Evolutionary conservation across 2,329 filamentous ascomycete genomes (phyloP).

Genomic region (Fusarium torulosum): DNA sequence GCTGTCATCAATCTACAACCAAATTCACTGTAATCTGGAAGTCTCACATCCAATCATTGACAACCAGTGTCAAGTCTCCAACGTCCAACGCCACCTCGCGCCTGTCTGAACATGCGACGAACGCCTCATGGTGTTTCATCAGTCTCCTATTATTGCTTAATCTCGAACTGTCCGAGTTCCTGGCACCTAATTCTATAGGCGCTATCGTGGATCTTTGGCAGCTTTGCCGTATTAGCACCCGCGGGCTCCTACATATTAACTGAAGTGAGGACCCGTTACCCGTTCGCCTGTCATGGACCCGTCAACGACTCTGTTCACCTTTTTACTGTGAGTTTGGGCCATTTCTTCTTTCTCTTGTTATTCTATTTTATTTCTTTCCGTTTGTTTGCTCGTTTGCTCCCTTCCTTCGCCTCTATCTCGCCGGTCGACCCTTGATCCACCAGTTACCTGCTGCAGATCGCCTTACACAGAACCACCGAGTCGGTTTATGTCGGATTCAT

Average conservation of each 20-base stretch:
- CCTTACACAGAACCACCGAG: slow-evolving; percentile 25
- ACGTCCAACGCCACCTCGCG: slow-evolving; percentile 31
- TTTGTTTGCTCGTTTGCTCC: slow-evolving; percentile 30
- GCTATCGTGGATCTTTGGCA: slow-evolving; percentile 44
- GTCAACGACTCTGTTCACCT: slow-evolving; percentile 75
- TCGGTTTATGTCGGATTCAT: slow-evolving; percentile 22
- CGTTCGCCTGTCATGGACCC: slow-evolving; percentile 63
- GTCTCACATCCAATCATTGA: slow-evolving; percentile 35
- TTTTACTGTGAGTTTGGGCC: slow-evolving; percentile 71
- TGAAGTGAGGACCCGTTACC: slow-evolving; percentile 27
- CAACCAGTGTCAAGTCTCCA: slow-evolving; percentile 30
- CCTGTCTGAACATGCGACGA: slow-evolving; percentile 45
- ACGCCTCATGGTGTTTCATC: slow-evolving; percentile 46
- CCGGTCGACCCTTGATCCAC: slow-evolving; percentile 39
- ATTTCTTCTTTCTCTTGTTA: slow-evolving; percentile 42
- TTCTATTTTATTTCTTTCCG: slow-evolving; percentile 13
- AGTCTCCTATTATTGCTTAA: slow-evolving; percentile 38
- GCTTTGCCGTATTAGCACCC: slow-evolving; percentile 31
- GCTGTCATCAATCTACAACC: slow-evolving; percentile 15
- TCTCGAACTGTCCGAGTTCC: slow-evolving; percentile 26
- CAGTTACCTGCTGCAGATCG: slow-evolving; percentile 9
- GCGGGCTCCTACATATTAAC: slow-evolving; percentile 47
- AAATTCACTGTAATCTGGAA: slow-evolving; percentile 38
- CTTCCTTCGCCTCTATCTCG: slow-evolving; percentile 34
- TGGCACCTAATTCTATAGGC: slow-evolving; percentile 38